Evolutionary conservation across 768 basidiomycete genomes (phyloP).

Genomic region (Leccinum pellstonianum): DNA sequence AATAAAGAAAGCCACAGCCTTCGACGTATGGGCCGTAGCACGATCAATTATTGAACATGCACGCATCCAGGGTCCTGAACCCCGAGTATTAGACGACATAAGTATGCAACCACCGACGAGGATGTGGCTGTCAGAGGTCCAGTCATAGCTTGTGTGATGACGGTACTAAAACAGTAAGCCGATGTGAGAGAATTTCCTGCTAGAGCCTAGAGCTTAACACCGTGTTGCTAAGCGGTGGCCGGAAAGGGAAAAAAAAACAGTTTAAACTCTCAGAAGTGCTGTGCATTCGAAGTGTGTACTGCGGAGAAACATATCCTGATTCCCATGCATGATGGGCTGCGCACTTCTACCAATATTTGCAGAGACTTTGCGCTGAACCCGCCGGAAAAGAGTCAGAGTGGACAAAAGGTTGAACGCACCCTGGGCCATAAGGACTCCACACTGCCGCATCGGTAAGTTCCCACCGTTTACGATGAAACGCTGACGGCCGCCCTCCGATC

Average conservation of each 20-base stretch:
- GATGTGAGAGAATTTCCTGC: background rate
- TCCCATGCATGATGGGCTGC: background rate
- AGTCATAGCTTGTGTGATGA: constrained; percentile 1
- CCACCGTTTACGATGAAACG: constrained; percentile 3
- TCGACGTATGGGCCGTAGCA: constrained; percentile 1
- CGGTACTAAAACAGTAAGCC: background rate
- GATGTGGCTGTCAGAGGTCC: background rate
- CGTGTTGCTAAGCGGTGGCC: background rate
- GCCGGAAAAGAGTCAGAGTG: background rate
- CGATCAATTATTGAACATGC: constrained; percentile 21
- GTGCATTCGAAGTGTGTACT: constrained; percentile 5
- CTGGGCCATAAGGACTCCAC: background rate
- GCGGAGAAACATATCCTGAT: constrained; percentile 6
- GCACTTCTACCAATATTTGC: background rate
- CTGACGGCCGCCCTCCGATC: constrained; percentile 21
- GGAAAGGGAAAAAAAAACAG: background rate
- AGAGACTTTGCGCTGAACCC: background rate
- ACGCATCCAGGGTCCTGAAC: constrained; percentile 18
- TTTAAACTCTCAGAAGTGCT: background rate
- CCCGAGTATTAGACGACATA: constrained; percentile 4
- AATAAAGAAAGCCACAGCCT: constrained; percentile 10
- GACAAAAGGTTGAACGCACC: background rate
- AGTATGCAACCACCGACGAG: constrained; percentile 4
- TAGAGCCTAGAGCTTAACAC: background rate
- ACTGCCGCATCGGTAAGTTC: constrained; percentile 8